Conservation (phyloP, 495 filamentous ascomycete species). For the Hypomontagnella submonticulosa region DNA sequence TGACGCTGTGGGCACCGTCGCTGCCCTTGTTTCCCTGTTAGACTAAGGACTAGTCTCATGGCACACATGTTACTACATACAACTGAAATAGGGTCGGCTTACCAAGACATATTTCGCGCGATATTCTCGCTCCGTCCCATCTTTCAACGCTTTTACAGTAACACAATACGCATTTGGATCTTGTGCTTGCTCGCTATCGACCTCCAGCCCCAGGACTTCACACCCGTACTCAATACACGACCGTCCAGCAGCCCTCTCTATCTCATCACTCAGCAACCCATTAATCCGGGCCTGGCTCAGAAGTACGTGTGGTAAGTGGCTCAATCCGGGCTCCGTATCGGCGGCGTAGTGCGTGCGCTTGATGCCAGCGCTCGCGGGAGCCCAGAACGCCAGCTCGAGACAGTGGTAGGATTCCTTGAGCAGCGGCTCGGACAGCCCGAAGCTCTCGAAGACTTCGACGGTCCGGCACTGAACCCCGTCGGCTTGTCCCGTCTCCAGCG, state of each 20-base stretch:
- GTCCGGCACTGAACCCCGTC: slow-evolving; percentile 85
- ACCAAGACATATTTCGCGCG: slow-evolving; percentile 77
- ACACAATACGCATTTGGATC: slow-evolving; percentile 64
- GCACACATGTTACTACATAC: too few species aligned
- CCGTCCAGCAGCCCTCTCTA: slow-evolving; percentile 58
- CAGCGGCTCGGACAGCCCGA: slow-evolving; percentile 75
- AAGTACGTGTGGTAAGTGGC: slow-evolving; percentile 78
- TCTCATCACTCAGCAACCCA: slow-evolving; percentile 64
- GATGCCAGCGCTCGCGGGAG: slow-evolving; percentile 51
- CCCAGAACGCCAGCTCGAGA: slow-evolving; percentile 74
- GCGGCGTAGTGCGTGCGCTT: slow-evolving; percentile 63
- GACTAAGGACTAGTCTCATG: neutral
- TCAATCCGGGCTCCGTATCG: slow-evolving; percentile 72
- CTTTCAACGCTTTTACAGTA: slow-evolving; percentile 62
- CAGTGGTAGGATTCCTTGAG: slow-evolving; percentile 79
- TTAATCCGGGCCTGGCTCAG: slow-evolving; percentile 81
- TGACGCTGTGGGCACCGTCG: slow-evolving; percentile 79
- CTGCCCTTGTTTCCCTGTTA: slow-evolving; percentile 63
- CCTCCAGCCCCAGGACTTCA: slow-evolving; percentile 63
- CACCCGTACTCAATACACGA: slow-evolving; percentile 70
- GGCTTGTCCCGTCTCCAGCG: slow-evolving; percentile 76
- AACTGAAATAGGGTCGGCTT: slow-evolving; percentile 46
- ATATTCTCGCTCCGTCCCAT: slow-evolving; percentile 64
- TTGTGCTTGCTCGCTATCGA: slow-evolving; percentile 56
- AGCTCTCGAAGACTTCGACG: slow-evolving; percentile 83